phyloP scores from a whole-genome alignment of 495 filamentous ascomycete species.

The Evernia prunastri region DNA sequence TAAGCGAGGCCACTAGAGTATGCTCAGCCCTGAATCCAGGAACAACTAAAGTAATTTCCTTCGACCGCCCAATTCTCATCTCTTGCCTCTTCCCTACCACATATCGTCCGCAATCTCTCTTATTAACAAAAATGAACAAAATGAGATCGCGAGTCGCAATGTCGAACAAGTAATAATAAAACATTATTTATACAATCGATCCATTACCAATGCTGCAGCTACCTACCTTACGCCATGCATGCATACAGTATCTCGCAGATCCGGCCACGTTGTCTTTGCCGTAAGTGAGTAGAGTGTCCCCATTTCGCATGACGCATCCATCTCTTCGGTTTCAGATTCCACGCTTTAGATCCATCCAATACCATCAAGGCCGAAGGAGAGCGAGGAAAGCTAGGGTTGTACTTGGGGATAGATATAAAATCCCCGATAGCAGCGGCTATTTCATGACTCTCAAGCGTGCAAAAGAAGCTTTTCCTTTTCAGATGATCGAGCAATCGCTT shows the following conservation, averaged over 20 bases:
- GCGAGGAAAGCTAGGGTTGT: too few species aligned
- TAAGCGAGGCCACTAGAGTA: neutral
- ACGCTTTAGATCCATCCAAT: neutral
- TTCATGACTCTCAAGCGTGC: neutral
- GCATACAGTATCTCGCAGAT: neutral
- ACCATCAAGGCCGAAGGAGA: too few species aligned
- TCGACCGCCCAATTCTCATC: neutral
- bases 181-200: too few species aligned
- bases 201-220: too few species aligned
- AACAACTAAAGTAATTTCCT: neutral
- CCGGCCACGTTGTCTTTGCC: neutral
- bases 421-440: neutral
- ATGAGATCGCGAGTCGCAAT: neutral
- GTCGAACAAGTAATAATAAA: too few species aligned
- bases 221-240: too few species aligned
- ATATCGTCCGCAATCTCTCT: neutral
- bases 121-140: too few species aligned
- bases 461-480: too few species aligned
- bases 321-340: neutral
- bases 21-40: slow-evolving; percentile 19
- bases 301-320: neutral
- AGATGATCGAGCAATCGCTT: slow-evolving; percentile 3
- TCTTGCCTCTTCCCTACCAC: neutral
- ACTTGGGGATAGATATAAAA: too few species aligned
- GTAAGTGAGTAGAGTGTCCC: too few species aligned